Evolutionary conservation across 2,329 filamentous ascomycete genomes (phyloP).

Genomic region (Diaporthe ampelina): DNA sequence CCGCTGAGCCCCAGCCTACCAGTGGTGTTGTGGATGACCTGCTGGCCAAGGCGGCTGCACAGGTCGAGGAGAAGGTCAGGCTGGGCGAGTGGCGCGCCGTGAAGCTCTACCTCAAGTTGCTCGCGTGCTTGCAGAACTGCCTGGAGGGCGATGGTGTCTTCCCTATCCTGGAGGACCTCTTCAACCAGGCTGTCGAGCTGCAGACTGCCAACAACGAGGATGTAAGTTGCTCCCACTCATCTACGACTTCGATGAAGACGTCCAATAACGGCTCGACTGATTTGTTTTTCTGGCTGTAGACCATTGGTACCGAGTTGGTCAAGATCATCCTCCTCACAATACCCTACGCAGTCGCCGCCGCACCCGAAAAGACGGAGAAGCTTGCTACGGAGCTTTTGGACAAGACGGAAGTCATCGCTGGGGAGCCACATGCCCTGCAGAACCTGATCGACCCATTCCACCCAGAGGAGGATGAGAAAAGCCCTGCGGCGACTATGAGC

Average conservation of each 20-base stretch:
- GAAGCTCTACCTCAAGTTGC: slow-evolving; percentile 89
- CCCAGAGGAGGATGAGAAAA: slow-evolving; percentile 72
- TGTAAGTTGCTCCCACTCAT: slow-evolving; percentile 65
- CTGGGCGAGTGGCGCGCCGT: slow-evolving; percentile 88
- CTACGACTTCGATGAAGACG: neutral
- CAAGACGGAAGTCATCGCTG: slow-evolving; percentile 95
- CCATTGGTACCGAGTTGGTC: slow-evolving; percentile 86
- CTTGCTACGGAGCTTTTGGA: slow-evolving; percentile 82
- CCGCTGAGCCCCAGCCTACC: slow-evolving; percentile 35
- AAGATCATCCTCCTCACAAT: slow-evolving; percentile 97
- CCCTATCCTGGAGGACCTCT: slow-evolving; percentile 88
- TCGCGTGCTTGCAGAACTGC: slow-evolving; percentile 86
- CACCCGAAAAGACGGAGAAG: slow-evolving; percentile 79
- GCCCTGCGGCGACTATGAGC: slow-evolving; percentile 74
- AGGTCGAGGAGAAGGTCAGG: slow-evolving; percentile 76
- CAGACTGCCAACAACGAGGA: slow-evolving; percentile 95
- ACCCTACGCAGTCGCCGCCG: slow-evolving; percentile 86
- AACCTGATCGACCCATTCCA: slow-evolving; percentile 88
- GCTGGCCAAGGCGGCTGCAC: slow-evolving; percentile 72
- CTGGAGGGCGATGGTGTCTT: slow-evolving; percentile 90
- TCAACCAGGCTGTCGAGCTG: slow-evolving; percentile 89
- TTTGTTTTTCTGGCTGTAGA: slow-evolving; percentile 55
- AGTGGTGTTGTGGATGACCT: slow-evolving; percentile 78
- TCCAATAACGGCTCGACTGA: neutral
- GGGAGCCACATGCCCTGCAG: slow-evolving; percentile 87